Base-by-base conservation (phyloP, 1,284 basidiomycete species). In the Rhodotorula sp. region DNA sequence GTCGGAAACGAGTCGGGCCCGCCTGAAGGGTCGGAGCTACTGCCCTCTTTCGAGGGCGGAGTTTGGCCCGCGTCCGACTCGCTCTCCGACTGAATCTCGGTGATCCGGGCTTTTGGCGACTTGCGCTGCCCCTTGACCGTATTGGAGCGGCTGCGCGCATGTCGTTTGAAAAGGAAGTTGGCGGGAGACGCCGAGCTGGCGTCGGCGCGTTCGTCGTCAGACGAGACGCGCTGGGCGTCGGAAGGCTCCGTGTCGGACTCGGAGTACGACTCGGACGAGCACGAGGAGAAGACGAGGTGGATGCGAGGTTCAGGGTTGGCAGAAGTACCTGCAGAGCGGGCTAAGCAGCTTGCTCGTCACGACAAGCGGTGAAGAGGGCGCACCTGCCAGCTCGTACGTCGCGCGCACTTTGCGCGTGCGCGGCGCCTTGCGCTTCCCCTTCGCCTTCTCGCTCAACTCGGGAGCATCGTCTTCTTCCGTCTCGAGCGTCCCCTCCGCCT, bases 301-400 rank as follows among this genome's bases (percentile, higher is more conserved):
- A 82, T 82, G 25, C 81, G 78, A 12, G 81, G 81, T 41, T 79
- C 72, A 0, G 81, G 81, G 42, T 80, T 72, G 34, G 80, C 80
- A 7, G 77, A 74, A 0, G 80, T 82, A 0, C 81, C 77, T 76
- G 59, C 34, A 25, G 1, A 16, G 17, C 4, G 25, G 8, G 42
- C 48, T 10, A 25, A 42, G 55, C 49, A 50, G 53, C 17, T 1
- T 44, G 25, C 25, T 16, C 21, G 27, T 25, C 3, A 16, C 3
- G 42, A 7, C 34, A 21, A 46, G 25, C 46, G 2, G 56, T 7
- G 49, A 42, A 48, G 34, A 12, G 48, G 4, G 23, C 75, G 44
- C 19, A 78, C 78, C 81, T 25, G 78, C 80, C 1, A 83, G 74
- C 70, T 83, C 80, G 70, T 83, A 83, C 59, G 81, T 81, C 4